Percentiles rank a stretch among this genome's conserved stretches.
Conservation (phyloP, 495 filamentous ascomycete species). For the Pyronema domesticum region DNA sequence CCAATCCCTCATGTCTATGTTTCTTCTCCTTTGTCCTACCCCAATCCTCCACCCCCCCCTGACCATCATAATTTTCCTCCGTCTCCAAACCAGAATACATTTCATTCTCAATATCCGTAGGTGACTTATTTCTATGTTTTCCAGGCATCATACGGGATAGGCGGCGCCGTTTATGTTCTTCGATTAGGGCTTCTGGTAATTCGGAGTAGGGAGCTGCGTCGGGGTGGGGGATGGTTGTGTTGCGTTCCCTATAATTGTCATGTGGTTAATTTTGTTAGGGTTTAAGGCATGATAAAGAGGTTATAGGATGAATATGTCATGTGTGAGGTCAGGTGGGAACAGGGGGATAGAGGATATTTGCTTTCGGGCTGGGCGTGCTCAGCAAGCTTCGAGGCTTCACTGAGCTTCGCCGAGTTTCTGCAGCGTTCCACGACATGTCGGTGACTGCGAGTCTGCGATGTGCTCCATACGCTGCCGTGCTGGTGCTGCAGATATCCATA, state of each 20-base stretch:
- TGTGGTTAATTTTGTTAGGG: background rate
- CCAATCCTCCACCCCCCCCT: background rate
- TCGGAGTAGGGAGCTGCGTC: conserved; percentile 11
- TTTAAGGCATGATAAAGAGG: no score
- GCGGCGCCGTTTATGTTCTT: background rate
- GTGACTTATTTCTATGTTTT: background rate
- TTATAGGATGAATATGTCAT: no score
- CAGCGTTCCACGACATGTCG: no score
- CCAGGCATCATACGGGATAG: background rate
- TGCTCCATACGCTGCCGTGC: no score
- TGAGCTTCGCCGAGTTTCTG: no score
- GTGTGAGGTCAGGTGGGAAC: no score
- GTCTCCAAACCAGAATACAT: background rate
- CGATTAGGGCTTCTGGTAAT: conserved; percentile 1
- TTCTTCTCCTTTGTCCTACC: conserved; percentile 1
- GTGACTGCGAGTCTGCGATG: no score
- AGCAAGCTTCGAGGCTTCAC: no score
- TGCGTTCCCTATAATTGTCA: conserved; percentile 5
- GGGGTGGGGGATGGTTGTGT: conserved; percentile 15
- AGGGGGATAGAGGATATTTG: no score
- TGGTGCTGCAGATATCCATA: no score
- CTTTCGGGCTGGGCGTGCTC: no score
- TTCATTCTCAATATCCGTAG: background rate
- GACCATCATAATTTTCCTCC: background rate
- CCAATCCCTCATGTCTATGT: conserved; percentile 6